These are phyloP conservation scores for Eutrema heterophyllum DNA, from an alignment of 345 rosid genomes.

Conservation along the genomic window DNA sequence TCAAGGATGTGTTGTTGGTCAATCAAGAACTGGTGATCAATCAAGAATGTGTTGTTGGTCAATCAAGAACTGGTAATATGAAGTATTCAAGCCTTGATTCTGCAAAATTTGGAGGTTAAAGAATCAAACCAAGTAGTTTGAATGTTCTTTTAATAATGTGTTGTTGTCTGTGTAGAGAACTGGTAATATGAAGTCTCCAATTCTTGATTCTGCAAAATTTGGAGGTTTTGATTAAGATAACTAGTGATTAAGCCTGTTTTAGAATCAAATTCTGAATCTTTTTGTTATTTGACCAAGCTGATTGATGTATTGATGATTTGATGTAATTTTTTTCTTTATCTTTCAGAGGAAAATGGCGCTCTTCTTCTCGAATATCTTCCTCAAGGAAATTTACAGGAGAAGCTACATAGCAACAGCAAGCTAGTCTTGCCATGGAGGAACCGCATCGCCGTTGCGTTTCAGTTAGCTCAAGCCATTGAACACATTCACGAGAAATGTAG, in stretches of 20 bases:
- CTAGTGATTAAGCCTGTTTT: conserved; percentile 29
- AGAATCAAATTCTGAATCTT: not conserved
- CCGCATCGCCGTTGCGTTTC: conserved; percentile 56
- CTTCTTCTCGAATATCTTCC: conserved; percentile 64
- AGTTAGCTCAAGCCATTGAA: conserved; percentile 62
- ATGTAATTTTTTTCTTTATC: not conserved
- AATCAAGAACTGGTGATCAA: too few relatives aligned
- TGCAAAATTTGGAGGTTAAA: not conserved
- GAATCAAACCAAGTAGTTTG: too few relatives aligned
- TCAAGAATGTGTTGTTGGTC: too few relatives aligned
- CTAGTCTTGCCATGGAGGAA: conserved; percentile 58
- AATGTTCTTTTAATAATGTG: too few relatives aligned
- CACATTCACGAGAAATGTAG: conserved; percentile 64
- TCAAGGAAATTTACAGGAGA: conserved; percentile 68
- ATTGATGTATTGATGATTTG: not conserved
- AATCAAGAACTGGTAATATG: too few relatives aligned
- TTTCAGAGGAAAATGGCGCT: conserved; percentile 54
- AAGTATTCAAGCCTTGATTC: too few relatives aligned
- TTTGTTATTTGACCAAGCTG: too few relatives aligned
- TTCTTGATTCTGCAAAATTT: not conserved
- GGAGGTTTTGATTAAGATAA: not conserved
- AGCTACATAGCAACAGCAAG: conserved; percentile 34
- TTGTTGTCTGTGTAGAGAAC: too few relatives aligned
- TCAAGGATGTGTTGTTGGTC: too few relatives aligned
- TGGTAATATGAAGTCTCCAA: too few relatives aligned